Evolutionary conservation across 768 basidiomycete species (phyloP).

Genomic region (Epithele typhae): DNA sequence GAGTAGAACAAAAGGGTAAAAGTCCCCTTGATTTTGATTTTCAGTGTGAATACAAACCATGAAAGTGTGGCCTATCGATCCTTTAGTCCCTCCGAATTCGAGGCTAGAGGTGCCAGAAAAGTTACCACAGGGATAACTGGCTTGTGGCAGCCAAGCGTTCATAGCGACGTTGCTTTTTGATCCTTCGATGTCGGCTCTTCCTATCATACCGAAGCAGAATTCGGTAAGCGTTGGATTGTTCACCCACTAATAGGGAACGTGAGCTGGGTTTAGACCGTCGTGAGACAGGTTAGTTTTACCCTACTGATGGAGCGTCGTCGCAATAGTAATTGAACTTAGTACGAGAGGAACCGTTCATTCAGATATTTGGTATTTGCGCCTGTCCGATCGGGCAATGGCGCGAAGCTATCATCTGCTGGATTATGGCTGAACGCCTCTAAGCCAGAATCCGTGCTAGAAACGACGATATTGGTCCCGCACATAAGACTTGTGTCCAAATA

Average conservation of each 20-base stretch:
- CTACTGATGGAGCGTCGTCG: constrained; percentile 74
- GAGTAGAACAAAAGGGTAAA: constrained; percentile 78
- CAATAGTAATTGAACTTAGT: constrained; percentile 79
- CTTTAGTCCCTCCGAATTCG: constrained; percentile 74
- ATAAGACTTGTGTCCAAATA: constrained; percentile 61
- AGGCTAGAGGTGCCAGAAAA: constrained; percentile 81
- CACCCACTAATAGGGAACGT: constrained; percentile 78
- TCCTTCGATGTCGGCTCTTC: constrained; percentile 81
- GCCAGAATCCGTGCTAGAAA: constrained; percentile 77
- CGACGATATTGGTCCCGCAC: constrained; percentile 67
- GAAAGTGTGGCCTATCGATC: constrained; percentile 83
- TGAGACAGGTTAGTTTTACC: constrained; percentile 87
- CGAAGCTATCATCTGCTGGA: constrained; percentile 81
- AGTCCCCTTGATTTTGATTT: constrained; percentile 80
- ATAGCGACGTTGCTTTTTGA: constrained; percentile 82
- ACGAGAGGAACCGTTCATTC: constrained; percentile 82
- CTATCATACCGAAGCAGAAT: constrained; percentile 80
- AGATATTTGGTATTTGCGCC: constrained; percentile 79
- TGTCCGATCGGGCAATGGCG: constrained; percentile 75
- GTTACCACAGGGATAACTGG: constrained; percentile 78
- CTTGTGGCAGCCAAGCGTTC: constrained; percentile 81
- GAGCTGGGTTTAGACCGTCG: constrained; percentile 81
- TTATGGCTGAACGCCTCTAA: constrained; percentile 85
- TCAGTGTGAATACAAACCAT: constrained; percentile 79
- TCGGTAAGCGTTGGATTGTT: constrained; percentile 79